Conservation (phyloP, 306 rosid species). For the Astragalus glycyphyllos region DNA sequence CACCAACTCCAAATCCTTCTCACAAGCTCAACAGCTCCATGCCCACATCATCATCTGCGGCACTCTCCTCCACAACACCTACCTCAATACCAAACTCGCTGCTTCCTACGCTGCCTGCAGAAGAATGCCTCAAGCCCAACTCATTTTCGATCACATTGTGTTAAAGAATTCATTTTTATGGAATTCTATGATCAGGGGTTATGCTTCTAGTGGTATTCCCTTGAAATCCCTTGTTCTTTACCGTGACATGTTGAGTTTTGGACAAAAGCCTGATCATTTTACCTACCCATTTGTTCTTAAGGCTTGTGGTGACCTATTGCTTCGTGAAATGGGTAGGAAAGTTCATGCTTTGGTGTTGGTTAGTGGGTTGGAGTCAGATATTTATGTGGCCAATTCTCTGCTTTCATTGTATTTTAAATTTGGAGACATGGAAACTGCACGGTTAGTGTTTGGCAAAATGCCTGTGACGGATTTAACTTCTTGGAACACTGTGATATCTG, state of each 20-base stretch:
- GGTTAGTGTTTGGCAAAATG: conserved; percentile 68
- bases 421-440: conserved; percentile 49
- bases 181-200: conserved; percentile 65
- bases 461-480: conserved; percentile 56
- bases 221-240: conserved; percentile 49
- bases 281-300: conserved; percentile 70
- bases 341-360: conserved; percentile 60
- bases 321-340: conserved; percentile 49
- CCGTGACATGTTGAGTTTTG: conserved; percentile 52
- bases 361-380: conserved; percentile 57
- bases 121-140: conserved; percentile 51
- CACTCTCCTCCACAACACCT: conserved; percentile 52
- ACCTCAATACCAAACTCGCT: conserved; percentile 60
- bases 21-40: conserved; percentile 58
- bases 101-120: conserved; percentile 61
- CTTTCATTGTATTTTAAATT: conserved; percentile 53
- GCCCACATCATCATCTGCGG: conserved; percentile 49
- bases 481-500: conserved; percentile 58
- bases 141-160: conserved; percentile 47
- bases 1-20: conserved; percentile 51
- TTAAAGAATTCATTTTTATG: conserved; percentile 57
- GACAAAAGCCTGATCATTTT: conserved; percentile 56
- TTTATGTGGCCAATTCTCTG: conserved; percentile 62
- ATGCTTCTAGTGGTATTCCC: conserved; percentile 47
- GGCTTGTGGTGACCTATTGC: conserved; percentile 62